Conservation (phyloP, 306 rosid species). For the Prunus salicina region DNA sequence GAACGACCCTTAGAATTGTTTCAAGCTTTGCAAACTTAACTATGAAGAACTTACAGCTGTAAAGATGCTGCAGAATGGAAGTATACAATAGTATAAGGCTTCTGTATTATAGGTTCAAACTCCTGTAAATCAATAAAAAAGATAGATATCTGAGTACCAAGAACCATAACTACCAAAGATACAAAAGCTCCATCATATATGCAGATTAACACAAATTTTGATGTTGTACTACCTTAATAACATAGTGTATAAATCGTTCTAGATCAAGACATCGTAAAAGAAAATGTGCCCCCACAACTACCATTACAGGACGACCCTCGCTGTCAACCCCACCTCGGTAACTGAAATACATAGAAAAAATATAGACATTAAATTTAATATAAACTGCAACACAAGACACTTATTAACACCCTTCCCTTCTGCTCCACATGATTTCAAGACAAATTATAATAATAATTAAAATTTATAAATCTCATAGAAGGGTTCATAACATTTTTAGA, state of each 20-base stretch:
- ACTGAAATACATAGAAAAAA: constrained; percentile 44
- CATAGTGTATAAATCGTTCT: constrained; percentile 82
- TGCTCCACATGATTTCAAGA: neutral
- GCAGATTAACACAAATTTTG: constrained; percentile 20
- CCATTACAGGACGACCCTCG: constrained; percentile 95
- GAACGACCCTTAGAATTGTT: neutral
- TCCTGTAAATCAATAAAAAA: constrained; percentile 57
- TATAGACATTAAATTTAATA: neutral
- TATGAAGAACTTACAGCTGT: constrained; percentile 67
- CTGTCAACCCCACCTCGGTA: constrained; percentile 98
- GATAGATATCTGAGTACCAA: neutral
- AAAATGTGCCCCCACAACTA: constrained; percentile 97
- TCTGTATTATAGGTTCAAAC: constrained; percentile 94
- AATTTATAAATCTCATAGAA: neutral
- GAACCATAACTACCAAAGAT: neutral
- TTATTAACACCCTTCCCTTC: neutral
- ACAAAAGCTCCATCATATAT: neutral
- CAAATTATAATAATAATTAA: neutral
- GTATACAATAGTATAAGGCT: constrained; percentile 88
- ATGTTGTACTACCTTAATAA: constrained; percentile 64
- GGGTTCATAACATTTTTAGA: neutral
- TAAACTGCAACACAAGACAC: constrained; percentile 8
- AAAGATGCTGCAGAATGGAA: constrained; percentile 97
- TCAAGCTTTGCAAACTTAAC: constrained; percentile 12
- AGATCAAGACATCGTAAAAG: constrained; percentile 92